Percentiles rank a stretch among this genome's conserved stretches.
These are phyloP conservation scores for Coemansia sp. DNA, from an alignment of 192 early-diverging fungal genomes.

Conservation along the genomic window DNA sequence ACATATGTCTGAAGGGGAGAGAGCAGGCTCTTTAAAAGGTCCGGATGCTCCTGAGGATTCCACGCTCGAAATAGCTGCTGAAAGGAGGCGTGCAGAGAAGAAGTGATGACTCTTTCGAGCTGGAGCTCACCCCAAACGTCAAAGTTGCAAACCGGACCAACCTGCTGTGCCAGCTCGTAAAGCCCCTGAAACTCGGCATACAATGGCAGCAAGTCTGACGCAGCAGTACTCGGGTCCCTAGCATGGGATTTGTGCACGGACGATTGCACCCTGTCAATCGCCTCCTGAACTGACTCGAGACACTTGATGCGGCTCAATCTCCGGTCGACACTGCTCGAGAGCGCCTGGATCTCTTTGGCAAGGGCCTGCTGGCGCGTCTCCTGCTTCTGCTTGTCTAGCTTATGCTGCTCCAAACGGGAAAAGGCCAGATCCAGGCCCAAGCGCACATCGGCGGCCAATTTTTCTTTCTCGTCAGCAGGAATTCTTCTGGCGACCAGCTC, in stretches of 20 bases:
- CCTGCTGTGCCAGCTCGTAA: neutral
- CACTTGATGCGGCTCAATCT: slow-evolving; percentile 13
- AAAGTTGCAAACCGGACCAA: slow-evolving; percentile 16
- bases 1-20: slow-evolving; percentile 14
- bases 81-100: slow-evolving; percentile 7
- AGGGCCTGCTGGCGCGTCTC: slow-evolving; percentile 1
- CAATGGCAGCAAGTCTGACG: slow-evolving; percentile 7
- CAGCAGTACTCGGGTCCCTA: neutral
- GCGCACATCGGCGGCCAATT: slow-evolving; percentile 25
- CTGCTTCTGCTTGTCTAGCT: slow-evolving; percentile 9
- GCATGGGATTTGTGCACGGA: neutral
- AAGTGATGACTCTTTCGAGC: slow-evolving; percentile 30
- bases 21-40: slow-evolving; percentile 8
- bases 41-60: slow-evolving; percentile 11
- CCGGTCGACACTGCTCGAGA: slow-evolving; percentile 9
- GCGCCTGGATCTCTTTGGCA: slow-evolving; percentile 2
- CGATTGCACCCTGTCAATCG: neutral
- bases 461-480: slow-evolving; percentile 21
- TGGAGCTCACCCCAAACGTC: slow-evolving; percentile 37
- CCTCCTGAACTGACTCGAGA: slow-evolving; percentile 13
- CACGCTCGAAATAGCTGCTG: slow-evolving; percentile 17
- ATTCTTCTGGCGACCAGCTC: slow-evolving; percentile 30
- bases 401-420: slow-evolving; percentile 18
- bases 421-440: slow-evolving; percentile 40
- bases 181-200: slow-evolving; percentile 14